A percentile compares a stretch with the other conserved stretches of the same genome.
Conservation (phyloP, 495 filamentous ascomycete genomes). For the Bacidia gigantensis region DNA sequence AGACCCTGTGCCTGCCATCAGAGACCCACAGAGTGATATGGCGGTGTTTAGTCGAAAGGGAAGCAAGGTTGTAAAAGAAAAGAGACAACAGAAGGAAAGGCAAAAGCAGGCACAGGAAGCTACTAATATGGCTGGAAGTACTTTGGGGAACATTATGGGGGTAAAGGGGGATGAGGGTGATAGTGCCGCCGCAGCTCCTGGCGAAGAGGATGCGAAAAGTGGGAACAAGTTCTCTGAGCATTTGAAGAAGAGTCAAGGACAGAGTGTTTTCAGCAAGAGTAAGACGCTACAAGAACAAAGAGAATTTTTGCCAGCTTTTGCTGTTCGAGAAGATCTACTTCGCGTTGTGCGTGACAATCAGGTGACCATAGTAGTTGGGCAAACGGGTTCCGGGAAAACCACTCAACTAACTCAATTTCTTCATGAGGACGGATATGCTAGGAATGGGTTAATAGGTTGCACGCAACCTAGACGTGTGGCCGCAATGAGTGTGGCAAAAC, state of each 20-base stretch:
- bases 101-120: conserved; percentile 93
- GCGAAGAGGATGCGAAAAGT: conserved; percentile 53
- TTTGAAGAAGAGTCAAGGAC: conserved; percentile 77
- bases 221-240: conserved; percentile 82
- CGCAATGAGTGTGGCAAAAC: conserved; percentile 97
- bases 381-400: conserved; percentile 93
- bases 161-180: conserved; percentile 91
- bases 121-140: conserved; percentile 84
- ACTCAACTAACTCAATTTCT: conserved; percentile 94
- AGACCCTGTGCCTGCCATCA: conserved; percentile 84
- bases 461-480: conserved; percentile 92
- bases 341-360: conserved; percentile 94
- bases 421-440: conserved; percentile 84
- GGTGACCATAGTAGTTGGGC: conserved; percentile 89
- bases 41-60: conserved; percentile 95
- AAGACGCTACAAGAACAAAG: conserved; percentile 85
- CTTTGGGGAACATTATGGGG: conserved; percentile 86
- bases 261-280: conserved; percentile 83
- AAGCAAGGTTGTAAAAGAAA: conserved; percentile 82
- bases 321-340: conserved; percentile 88
- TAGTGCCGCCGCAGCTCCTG: conserved; percentile 62
- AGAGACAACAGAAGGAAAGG: conserved; percentile 79
- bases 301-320: conserved; percentile 91
- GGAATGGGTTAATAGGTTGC: conserved; percentile 79
- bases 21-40: conserved; percentile 96